A percentile compares a stretch with the other conserved stretches of the same genome.
These are phyloP conservation scores for Gnomoniopsis smithogilvyi DNA, from an alignment of 2,329 filamentous ascomycete species.

Conservation along the genomic window DNA sequence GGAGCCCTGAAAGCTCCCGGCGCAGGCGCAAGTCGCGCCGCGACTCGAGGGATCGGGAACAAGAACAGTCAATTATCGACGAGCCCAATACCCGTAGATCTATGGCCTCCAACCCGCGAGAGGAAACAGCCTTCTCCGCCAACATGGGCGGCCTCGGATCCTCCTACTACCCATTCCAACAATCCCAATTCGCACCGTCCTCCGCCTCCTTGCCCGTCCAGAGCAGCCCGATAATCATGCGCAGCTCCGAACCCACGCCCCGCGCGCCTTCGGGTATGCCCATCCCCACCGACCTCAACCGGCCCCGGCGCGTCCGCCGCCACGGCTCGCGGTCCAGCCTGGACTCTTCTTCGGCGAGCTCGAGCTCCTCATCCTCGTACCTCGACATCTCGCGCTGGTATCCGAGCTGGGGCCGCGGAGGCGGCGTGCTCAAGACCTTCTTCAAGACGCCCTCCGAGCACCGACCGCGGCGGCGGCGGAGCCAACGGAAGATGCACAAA, in stretches of 20 bases:
- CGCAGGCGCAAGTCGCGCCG: constrained; percentile 45
- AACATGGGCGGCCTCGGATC: constrained; percentile 2
- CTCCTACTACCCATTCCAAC: constrained; percentile 2
- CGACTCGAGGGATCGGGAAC: constrained; percentile 36
- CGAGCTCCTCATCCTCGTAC: constrained; percentile 43
- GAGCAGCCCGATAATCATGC: constrained; percentile 5
- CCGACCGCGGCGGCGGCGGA: constrained; percentile 36
- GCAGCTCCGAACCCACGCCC: constrained; percentile 7
- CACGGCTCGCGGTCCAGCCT: constrained; percentile 27
- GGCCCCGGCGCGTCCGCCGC: constrained; percentile 5
- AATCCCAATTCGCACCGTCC: neutral
- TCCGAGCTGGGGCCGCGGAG: constrained; percentile 41
- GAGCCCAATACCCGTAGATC: constrained; percentile 19
- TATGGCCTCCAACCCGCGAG: constrained; percentile 2
- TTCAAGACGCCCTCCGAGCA: constrained; percentile 60
- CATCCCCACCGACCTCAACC: constrained; percentile 5
- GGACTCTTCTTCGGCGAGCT: constrained; percentile 20
- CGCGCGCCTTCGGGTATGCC: neutral
- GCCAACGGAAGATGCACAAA: constrained; percentile 36
- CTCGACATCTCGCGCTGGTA: constrained; percentile 63
- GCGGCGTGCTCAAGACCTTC: constrained; percentile 59
- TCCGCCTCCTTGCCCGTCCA: constrained; percentile 10
- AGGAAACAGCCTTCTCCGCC: constrained; percentile 9
- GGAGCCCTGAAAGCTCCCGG: constrained; percentile 54
- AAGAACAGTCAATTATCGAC: constrained; percentile 29